phyloP scores from a whole-genome alignment of 352 stramenopile genomes.

The Globisporangium cederbergense region DNA sequence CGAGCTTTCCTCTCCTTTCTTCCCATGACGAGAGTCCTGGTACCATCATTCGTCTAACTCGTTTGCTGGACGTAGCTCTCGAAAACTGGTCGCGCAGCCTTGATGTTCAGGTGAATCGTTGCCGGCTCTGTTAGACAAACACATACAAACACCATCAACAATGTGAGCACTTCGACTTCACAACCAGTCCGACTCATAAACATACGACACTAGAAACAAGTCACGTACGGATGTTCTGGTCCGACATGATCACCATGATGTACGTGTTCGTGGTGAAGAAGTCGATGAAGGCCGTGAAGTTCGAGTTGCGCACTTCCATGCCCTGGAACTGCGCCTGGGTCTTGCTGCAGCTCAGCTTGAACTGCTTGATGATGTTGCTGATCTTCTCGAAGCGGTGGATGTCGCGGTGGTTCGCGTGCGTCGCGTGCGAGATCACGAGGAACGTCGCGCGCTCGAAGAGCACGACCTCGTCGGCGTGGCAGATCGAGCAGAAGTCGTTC shows the following conservation, averaged over 20 bases:
- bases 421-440: slow-evolving; percentile 97
- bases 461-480: slow-evolving; percentile 95
- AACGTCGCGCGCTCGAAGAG: slow-evolving; percentile 99
- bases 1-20: not conserved
- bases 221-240: slow-evolving; percentile 84
- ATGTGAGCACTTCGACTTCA: slow-evolving; percentile 1
- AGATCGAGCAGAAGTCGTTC: slow-evolving; percentile 96
- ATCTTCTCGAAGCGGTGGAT: slow-evolving; percentile 99
- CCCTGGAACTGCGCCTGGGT: slow-evolving; percentile 97
- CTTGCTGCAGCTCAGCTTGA: slow-evolving; percentile 99
- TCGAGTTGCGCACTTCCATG: slow-evolving; percentile 96
- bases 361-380: slow-evolving; percentile 99
- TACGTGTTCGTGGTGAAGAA: slow-evolving; percentile 98
- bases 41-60: slow-evolving; percentile 33
- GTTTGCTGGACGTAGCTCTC: slow-evolving; percentile 95
- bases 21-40: not conserved
- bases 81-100: slow-evolving; percentile 93
- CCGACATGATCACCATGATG: slow-evolving; percentile 98
- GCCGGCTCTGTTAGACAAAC: slow-evolving; percentile 68
- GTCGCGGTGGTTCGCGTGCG: slow-evolving; percentile 90
- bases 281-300: slow-evolving; percentile 98
- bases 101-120: slow-evolving; percentile 97
- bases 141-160: not conserved
- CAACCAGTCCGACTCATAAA: slow-evolving; percentile 13
- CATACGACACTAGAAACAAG: too few relatives aligned